Percentiles rank a stretch among this genome's conserved stretches.
Conservation (phyloP, 768 basidiomycete genomes). For the Artomyces pyxidatus region DNA sequence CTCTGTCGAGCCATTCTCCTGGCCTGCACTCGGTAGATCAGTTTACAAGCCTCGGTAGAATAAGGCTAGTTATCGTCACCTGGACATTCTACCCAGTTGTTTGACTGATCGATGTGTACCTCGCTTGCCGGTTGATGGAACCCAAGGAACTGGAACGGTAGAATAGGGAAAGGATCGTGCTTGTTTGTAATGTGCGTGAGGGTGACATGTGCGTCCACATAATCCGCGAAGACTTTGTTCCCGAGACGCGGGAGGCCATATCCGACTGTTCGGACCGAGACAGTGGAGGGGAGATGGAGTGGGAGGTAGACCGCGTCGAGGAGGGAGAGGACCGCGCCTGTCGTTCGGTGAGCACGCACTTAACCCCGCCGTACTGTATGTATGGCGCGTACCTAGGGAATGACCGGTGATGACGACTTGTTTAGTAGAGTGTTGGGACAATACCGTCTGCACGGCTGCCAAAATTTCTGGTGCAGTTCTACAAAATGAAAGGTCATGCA, state of each 20-base stretch:
- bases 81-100: constrained; percentile 3
- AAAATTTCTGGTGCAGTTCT: constrained; percentile 38
- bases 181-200: constrained; percentile 16
- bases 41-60: background rate
- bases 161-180: constrained; percentile 16
- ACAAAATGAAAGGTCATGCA: too few relatives aligned
- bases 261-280: constrained; percentile 34
- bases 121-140: constrained; percentile 16
- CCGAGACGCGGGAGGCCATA: constrained; percentile 48
- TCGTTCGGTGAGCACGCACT: constrained; percentile 3
- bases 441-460: constrained; percentile 31
- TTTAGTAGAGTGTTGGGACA: constrained; percentile 30
- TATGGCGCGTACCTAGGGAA: background rate
- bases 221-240: constrained; percentile 37
- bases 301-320: constrained; percentile 24
- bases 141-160: constrained; percentile 7
- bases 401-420: constrained; percentile 33
- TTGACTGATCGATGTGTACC: constrained; percentile 10
- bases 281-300: constrained; percentile 22
- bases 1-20: constrained; percentile 7
- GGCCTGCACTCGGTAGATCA: background rate
- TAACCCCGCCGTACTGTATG: background rate
- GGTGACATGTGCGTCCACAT: constrained; percentile 11
- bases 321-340: constrained; percentile 23
- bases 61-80: too few relatives aligned